Percentiles rank a stretch among this genome's conserved stretches.
phyloP scores from a whole-genome alignment of 345 rosid species.

The Gossypium stocksii region DNA sequence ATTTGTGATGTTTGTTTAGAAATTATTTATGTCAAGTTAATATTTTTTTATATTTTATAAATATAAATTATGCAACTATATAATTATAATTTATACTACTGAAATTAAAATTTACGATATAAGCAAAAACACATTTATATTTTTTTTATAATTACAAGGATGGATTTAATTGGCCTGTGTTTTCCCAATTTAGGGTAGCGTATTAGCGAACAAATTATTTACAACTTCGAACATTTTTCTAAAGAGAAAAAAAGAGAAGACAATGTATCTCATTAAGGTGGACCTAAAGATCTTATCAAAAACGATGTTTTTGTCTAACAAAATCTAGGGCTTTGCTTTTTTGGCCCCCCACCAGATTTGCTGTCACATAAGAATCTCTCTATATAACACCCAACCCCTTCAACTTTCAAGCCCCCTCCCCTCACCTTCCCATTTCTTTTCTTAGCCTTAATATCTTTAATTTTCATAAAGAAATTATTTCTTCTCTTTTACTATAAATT shows the following conservation, averaged over 20 bases:
- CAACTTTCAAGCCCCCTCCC: slow-evolving; percentile 16
- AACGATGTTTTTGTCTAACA: slow-evolving; percentile 42
- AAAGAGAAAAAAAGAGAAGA: background rate
- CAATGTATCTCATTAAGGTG: slow-evolving; percentile 20
- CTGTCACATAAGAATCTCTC: slow-evolving; percentile 29
- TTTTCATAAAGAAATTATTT: background rate
- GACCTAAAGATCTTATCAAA: slow-evolving; percentile 35
- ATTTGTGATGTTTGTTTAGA: too few relatives aligned
- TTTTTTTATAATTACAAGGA: too few relatives aligned
- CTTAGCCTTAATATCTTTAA: background rate
- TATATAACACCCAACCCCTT: slow-evolving; percentile 32
- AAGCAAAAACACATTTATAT: too few relatives aligned
- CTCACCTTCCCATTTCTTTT: background rate
- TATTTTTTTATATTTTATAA: too few relatives aligned
- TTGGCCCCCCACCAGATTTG: slow-evolving; percentile 45
- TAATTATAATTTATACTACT: too few relatives aligned
- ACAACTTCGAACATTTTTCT: background rate
- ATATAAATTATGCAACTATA: too few relatives aligned
- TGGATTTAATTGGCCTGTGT: too few relatives aligned
- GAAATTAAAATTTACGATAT: too few relatives aligned
- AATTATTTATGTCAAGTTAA: too few relatives aligned
- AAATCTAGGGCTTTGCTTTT: slow-evolving; percentile 41
- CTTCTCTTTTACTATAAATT: background rate
- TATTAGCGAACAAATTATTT: too few relatives aligned
- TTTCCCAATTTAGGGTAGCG: too few relatives aligned